Base-by-base conservation (phyloP, 1,139 yeast genomes). In the Pichia sp. region DNA sequence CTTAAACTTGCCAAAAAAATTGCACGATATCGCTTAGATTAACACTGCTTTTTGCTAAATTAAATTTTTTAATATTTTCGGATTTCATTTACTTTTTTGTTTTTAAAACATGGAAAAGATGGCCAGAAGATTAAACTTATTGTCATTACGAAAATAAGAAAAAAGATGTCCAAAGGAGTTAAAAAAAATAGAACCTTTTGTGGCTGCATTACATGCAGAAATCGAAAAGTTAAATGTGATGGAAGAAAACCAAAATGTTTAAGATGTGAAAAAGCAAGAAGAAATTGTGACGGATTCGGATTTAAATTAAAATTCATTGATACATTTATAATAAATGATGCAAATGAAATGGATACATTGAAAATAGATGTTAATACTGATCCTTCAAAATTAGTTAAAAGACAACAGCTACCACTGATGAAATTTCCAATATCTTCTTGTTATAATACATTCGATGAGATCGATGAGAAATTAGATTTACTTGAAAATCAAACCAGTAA, bases 201-300 rank as follows among this genome's bases (percentile, higher is more conserved):
- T 20, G 65, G 67, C 1, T 63, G 67, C 43, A 47, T 56, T 9
- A 55, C 58, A 13, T 63, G 67, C 39, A 49, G 67, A 26, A 54
- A 54, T 22, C 42, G 65, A 11, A 63, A 62, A 46, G 58, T 63
- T 24, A 63, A 63, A 48, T 63, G 67, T 53, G 65, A 62, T 45
- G 58, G 63, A 6, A 40, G 44, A 12, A 53, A 55, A 38, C 67
- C 67, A 0, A 41, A 47, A 11, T 63, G 67, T 52, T 41, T 52
- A 15, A 46, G 61, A 46, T 63, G 67, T 46, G 43, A 46, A n/a
- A 59, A 59, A 40, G 69, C 79, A 9, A 77, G 80, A 1, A 57
- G 82, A 8, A 66, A 69, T 15, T 89, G 97, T 61, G 83, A 83
- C 22, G 97, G 96, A 0, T 89, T 87, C 61, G 87, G 79, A 52